A percentile compares a stretch with the other conserved stretches of the same genome.
phyloP scores from a whole-genome alignment of 2,329 filamentous ascomycete species.

The Pyrenophora seminiperda region DNA sequence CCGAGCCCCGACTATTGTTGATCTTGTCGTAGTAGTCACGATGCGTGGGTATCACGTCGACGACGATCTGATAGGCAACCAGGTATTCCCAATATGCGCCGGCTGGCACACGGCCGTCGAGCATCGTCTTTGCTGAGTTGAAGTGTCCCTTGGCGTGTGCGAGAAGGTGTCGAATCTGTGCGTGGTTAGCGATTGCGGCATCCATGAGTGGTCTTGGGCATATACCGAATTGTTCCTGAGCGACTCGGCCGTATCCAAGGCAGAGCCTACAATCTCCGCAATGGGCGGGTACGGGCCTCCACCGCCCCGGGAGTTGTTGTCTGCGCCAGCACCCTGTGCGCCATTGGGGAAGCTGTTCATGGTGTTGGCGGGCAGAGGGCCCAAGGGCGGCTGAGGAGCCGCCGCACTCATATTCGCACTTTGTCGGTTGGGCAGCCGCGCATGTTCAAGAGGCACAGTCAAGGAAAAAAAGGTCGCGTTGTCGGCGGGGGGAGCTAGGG shows the following conservation, averaged over 20 bases:
- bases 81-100: slow-evolving; percentile 84
- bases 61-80: slow-evolving; percentile 76
- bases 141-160: slow-evolving; percentile 50
- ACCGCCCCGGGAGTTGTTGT: slow-evolving; percentile 17
- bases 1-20: slow-evolving; percentile 58
- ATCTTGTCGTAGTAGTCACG: slow-evolving; percentile 70
- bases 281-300: slow-evolving; percentile 47
- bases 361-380: slow-evolving; percentile 24
- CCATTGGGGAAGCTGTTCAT: slow-evolving; percentile 43
- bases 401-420: slow-evolving; percentile 48
- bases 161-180: slow-evolving; percentile 50
- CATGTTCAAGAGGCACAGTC: slow-evolving; percentile 29
- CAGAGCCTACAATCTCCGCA: slow-evolving; percentile 51
- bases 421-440: slow-evolving; percentile 26
- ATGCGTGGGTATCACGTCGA: slow-evolving; percentile 77
- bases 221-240: slow-evolving; percentile 39
- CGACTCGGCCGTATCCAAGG: slow-evolving; percentile 43
- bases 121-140: slow-evolving; percentile 60
- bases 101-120: slow-evolving; percentile 58
- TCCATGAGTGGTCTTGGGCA: background rate
- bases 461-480: slow-evolving; percentile 1
- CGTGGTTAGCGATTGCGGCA: slow-evolving; percentile 20
- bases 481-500: background rate
- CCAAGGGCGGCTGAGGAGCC: slow-evolving; percentile 43
- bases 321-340: slow-evolving; percentile 18